A percentile compares a stretch with the other conserved stretches of the same genome.
Evolutionary conservation across 2,329 filamentous ascomycete genomes (phyloP).

Genomic region (Diatrype stigma): DNA sequence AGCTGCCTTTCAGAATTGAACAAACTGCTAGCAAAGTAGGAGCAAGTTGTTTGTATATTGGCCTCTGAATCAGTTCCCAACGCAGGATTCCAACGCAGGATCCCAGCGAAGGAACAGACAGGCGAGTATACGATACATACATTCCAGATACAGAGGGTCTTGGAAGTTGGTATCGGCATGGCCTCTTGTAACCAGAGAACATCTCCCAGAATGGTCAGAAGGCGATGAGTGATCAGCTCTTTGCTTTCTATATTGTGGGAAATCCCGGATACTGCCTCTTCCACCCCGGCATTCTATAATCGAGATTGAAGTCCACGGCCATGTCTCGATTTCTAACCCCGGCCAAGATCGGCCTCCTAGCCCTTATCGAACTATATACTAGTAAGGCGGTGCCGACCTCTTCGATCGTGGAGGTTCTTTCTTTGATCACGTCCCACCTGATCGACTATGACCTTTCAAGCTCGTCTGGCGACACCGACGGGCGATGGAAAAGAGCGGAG

Average conservation of each 20-base stretch:
- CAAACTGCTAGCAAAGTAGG: no score
- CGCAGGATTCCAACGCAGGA: no score
- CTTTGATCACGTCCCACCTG: conserved; percentile 72
- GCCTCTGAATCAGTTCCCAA: no score
- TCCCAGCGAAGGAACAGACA: background rate
- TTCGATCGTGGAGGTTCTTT: conserved; percentile 71
- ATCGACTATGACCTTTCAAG: conserved; percentile 44
- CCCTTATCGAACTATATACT: conserved; percentile 77
- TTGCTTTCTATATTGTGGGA: background rate
- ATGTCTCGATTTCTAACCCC: conserved; percentile 88
- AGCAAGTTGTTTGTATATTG: no score
- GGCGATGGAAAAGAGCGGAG: conserved; percentile 46
- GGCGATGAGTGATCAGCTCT: background rate
- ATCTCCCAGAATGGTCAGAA: background rate
- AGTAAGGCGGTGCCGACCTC: conserved; percentile 64
- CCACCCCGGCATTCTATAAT: no score
- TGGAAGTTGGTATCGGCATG: background rate
- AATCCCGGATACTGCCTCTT: no score
- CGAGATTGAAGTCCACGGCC: background rate
- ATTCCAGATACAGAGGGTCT: background rate
- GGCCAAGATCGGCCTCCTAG: conserved; percentile 77
- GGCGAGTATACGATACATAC: no score
- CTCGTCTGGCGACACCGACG: conserved; percentile 22
- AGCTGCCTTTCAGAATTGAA: no score
- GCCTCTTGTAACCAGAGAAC: background rate